phyloP scores from a whole-genome alignment of 768 basidiomycete species.

The Artomyces pyxidatus region DNA sequence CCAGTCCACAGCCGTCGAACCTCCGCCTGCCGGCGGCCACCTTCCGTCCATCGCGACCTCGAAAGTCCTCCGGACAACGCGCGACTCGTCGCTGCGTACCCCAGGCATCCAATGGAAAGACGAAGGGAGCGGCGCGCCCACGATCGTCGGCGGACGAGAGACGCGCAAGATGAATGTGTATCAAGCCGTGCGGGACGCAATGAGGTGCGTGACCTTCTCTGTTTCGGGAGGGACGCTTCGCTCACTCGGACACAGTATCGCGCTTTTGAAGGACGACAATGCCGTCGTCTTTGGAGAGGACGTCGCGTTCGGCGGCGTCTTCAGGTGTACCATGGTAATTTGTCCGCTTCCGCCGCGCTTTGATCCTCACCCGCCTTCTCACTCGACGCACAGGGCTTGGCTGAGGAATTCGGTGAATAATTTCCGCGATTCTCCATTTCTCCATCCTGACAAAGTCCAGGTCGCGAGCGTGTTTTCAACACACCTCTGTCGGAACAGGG shows the following conservation, averaged over 20 bases:
- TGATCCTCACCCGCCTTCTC: background rate
- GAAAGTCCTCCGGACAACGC: conserved; percentile 50
- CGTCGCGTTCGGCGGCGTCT: conserved; percentile 91
- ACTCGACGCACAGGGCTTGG: conserved; percentile 52
- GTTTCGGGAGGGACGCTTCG: background rate
- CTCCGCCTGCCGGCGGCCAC: conserved; percentile 77
- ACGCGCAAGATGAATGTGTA: conserved; percentile 95
- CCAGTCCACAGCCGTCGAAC: conserved; percentile 36
- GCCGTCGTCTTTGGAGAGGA: conserved; percentile 90
- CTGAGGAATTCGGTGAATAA: conserved; percentile 81
- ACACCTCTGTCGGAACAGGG: conserved; percentile 91
- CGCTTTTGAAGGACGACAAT: conserved; percentile 75
- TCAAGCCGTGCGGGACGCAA: conserved; percentile 86
- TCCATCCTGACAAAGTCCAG: conserved; percentile 28
- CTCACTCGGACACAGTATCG: conserved; percentile 43
- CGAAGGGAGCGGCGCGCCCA: conserved; percentile 38
- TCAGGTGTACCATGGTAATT: conserved; percentile 83
- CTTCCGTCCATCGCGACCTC: conserved; percentile 67
- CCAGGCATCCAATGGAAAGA: conserved; percentile 69
- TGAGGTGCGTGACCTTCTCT: conserved; percentile 46
- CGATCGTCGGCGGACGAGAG: conserved; percentile 65
- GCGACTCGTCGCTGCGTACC: conserved; percentile 64
- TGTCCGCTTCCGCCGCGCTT: background rate
- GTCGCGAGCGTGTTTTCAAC: conserved; percentile 90
- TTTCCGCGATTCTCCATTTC: background rate